Base-by-base conservation (phyloP, 768 basidiomycete species). In the Chalciporus pseudorubinellus region DNA sequence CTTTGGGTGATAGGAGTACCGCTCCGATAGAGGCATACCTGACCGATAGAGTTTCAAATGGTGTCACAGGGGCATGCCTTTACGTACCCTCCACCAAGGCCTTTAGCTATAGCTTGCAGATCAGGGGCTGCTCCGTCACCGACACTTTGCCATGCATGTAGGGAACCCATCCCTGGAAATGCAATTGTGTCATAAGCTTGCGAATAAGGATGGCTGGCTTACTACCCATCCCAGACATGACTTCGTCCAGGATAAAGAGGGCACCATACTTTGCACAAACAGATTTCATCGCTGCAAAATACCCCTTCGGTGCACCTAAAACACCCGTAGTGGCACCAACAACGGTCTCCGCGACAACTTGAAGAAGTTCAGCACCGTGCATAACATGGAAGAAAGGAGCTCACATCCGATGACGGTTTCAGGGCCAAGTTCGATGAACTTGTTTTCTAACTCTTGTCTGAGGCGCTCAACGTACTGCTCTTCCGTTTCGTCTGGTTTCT, bases 161-260 rank as follows among this genome's bases (percentile, higher is more conserved):
- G 62, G 8, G 87, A 89, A 3, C 92, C 92, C 83, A 93, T 89
- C 24, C 90, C 88, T 91, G 55, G 20, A 8, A 39, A 9, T 26
- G 28, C 46, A 12, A 38, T 46, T 24, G 46, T 42, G 45, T 31
- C n/a, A 38, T 13, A 21, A 11, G 28, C 40, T n/a, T 24, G 14
- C 14, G 6, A 21, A 33, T 21, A 41, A 46, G n/a, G 16, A 42
- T 49, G 21, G 36, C 46, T 29, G 34, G 76, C 87, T 70, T 64
- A 87, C 91, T 82, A 51, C 92, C 90, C 87, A 93, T 92, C 39
- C 91, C 91, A 63, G 85, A 83, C 92, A 95, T 93, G 41, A 93
- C 88, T 70, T 95, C 93, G 61, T 95, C 93, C 31, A 93, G 77
- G 38, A 94, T 90, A 67, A 93, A 85, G 16, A 95, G 69, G 38